Evolutionary conservation across 257 asterid genomes (phyloP), one percentile per base, ranked within the genome.

Genomic region (Penstemon newberryi): DNA sequence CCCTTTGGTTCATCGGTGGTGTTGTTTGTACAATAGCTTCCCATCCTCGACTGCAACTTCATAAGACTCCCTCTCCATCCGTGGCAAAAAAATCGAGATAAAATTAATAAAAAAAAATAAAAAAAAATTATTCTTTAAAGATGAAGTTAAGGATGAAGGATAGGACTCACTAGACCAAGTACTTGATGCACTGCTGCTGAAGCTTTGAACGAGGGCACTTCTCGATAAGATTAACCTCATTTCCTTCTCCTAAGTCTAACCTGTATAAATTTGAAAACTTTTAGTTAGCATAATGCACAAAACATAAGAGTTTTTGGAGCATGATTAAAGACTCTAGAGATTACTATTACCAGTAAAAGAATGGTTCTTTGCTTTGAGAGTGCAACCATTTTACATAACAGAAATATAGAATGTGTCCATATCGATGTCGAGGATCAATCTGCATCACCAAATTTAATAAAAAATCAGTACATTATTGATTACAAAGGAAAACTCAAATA

Each of bases 371-470:
- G 87, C 98, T 89, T 78, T 87, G 95, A 70, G 93, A 89, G 71
- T 83, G 79, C 76, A 89, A 53, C 98, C 98, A 92, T 0, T 85
- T 86, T 73, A 74, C 78, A 53, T 92, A 92, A 68, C 90, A 92
- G 83, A 92, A 86, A 81, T 85, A 97, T 13, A 92, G 78, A 76
- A 90, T 92, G 82, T 92, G 98, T 50, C 98, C 98, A 62, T 92
- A 92, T 7, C 98, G 91, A 82, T 92, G 98, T 63, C 98, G 81
- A 3, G 98, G 98, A 72, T 92, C 98, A 70, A 92, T 90, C 98
- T 92, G 89, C 63, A 36, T 55, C 25, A 71, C 4, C 52, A 15
- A 65, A 7, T 33, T 37, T 3, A 11, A 40, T 45, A 19, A 65
- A 60, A n/a, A n/a, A 70, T 91, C 61, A 82, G 69, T 52, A 54